phyloP scores from a whole-genome alignment of 768 basidiomycete species.

The Hortiboletus campestris region DNA sequence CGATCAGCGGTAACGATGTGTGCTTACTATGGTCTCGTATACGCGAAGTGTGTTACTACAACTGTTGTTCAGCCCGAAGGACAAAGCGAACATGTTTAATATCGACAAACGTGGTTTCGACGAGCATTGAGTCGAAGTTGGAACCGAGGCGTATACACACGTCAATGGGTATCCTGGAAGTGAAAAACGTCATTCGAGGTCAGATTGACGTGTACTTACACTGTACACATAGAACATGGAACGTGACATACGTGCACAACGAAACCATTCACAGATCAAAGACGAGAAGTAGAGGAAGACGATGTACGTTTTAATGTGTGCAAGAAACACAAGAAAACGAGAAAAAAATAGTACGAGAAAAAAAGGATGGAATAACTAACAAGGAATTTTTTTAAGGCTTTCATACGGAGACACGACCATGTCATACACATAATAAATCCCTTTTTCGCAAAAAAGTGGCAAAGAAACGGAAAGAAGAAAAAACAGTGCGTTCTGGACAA shows the following conservation, averaged over 20 bases:
- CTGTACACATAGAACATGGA: background rate
- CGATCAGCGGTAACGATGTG: too few relatives aligned
- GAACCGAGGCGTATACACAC: too few relatives aligned
- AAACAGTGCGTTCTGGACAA: background rate
- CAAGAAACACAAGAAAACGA: background rate
- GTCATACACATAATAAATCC: slow-evolving; percentile 5
- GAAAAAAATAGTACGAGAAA: background rate
- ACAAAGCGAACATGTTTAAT: background rate
- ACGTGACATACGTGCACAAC: background rate
- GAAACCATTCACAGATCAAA: background rate
- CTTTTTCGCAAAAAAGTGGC: slow-evolving; percentile 2
- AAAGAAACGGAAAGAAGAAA: background rate
- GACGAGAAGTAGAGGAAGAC: background rate
- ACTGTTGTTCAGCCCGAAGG: too few relatives aligned
- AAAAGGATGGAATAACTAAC: background rate
- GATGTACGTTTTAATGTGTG: background rate
- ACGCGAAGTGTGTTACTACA: too few relatives aligned
- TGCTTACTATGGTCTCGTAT: too few relatives aligned
- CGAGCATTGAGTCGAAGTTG: too few relatives aligned
- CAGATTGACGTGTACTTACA: background rate
- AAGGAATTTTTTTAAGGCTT: background rate
- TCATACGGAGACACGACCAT: background rate
- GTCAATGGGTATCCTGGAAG: background rate
- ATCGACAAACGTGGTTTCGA: slow-evolving; percentile 4
- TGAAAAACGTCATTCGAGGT: background rate